phyloP scores from a whole-genome alignment of 805 yeast genomes.

The Komagataella pseudopastoris region DNA sequence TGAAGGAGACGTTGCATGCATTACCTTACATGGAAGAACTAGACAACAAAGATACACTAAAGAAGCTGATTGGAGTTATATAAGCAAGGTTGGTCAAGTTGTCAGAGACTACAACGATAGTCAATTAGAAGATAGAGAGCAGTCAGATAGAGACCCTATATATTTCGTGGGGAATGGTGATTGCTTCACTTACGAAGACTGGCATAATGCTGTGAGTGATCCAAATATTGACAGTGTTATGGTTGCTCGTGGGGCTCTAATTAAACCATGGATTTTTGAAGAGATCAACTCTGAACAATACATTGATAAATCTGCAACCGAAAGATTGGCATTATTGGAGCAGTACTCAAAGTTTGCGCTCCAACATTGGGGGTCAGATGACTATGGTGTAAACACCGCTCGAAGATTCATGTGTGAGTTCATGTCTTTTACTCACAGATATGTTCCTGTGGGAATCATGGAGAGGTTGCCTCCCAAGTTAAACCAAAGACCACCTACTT shows the following conservation, averaged over 20 bases:
- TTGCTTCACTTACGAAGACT: conserved; percentile 73
- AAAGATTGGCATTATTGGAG: conserved; percentile 65
- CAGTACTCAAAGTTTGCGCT: conserved; percentile 69
- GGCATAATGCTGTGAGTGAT: conserved; percentile 57
- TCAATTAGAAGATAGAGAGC: conserved; percentile 46
- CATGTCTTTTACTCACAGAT: conserved; percentile 85
- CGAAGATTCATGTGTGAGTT: conserved; percentile 92
- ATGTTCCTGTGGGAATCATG: conserved; percentile 86
- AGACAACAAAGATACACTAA: conserved; percentile 90
- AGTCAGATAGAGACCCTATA: conserved; percentile 44
- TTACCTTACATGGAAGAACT: conserved; percentile 92
- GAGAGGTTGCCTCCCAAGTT: conserved; percentile 80
- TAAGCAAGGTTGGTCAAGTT: conserved; percentile 55
- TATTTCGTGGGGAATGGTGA: conserved; percentile 95
- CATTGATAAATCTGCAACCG: conserved; percentile 81
- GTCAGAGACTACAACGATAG: conserved; percentile 46
- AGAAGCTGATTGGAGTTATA: conserved; percentile 88
- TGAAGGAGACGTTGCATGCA: conserved; percentile 78
- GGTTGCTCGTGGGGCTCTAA: conserved; percentile 96
- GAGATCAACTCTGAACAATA: conserved; percentile 85
- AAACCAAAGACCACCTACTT: conserved; percentile 87
- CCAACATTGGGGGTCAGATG: conserved; percentile 97
- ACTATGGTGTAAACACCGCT: conserved; percentile 78
- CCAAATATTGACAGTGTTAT: conserved; percentile 82
- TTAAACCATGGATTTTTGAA: conserved; percentile 98